Conservation (phyloP, 2,329 filamentous ascomycete species). For the Aspergillus awamori region DNA sequence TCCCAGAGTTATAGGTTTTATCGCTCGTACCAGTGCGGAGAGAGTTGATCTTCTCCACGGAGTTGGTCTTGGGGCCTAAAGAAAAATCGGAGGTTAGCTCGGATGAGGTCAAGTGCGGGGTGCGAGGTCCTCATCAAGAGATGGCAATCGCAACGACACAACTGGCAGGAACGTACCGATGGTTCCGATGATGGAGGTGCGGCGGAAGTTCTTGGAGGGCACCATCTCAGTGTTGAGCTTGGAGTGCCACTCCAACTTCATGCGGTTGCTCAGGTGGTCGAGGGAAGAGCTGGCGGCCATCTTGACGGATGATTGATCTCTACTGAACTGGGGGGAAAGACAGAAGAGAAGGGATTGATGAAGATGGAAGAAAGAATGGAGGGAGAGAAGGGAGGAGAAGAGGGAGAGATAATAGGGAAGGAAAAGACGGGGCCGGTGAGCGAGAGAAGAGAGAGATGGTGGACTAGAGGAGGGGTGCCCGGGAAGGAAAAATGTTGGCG, state of each 20-base stretch:
- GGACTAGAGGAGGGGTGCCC: constrained; percentile 23
- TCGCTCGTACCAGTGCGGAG: constrained; percentile 66
- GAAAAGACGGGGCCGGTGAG: constrained; percentile 14
- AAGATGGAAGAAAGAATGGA: constrained; percentile 18
- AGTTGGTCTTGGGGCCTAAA: constrained; percentile 93
- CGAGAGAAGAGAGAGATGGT: constrained; percentile 19
- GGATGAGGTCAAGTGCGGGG: neutral
- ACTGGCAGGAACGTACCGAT: constrained; percentile 65
- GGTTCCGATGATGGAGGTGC: constrained; percentile 98
- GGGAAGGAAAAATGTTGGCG: constrained; percentile 42
- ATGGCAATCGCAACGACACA: neutral
- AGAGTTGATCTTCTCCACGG: constrained; percentile 92
- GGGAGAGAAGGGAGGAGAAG: constrained; percentile 23
- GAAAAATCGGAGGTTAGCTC: constrained; percentile 28
- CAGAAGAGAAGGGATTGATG: constrained; percentile 5
- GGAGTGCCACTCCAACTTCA: constrained; percentile 70
- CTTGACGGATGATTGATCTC: constrained; percentile 27
- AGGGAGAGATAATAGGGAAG: constrained; percentile 30
- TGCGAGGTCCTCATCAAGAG: neutral
- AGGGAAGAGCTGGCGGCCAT: constrained; percentile 78
- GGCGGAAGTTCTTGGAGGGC: constrained; percentile 86
- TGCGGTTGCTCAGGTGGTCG: constrained; percentile 81
- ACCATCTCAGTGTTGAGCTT: constrained; percentile 86
- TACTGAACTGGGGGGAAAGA: constrained; percentile 12
- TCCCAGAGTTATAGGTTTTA: constrained; percentile 6